Percentiles rank a stretch among this genome's conserved stretches.
Conservation (phyloP, 1,284 basidiomycete species). For the Pseudozyma thailandica region DNA sequence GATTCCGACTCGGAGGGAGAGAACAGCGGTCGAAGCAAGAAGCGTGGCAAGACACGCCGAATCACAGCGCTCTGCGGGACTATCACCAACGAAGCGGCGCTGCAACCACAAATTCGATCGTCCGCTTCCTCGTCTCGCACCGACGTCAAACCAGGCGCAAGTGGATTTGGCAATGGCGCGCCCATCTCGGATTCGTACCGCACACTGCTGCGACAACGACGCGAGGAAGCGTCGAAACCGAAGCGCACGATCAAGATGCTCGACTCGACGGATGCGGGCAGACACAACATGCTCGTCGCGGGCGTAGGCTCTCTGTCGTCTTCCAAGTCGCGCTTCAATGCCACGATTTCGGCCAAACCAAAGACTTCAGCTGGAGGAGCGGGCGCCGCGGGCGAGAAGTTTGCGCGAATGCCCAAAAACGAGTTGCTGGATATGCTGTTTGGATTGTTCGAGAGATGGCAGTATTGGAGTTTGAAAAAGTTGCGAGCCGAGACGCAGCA, state of each 20-base stretch:
- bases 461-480: constrained; percentile 84
- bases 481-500: constrained; percentile 86
- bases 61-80: constrained; percentile 57
- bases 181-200: constrained; percentile 69
- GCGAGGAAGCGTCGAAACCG: constrained; percentile 69
- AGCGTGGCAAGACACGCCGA: constrained; percentile 24
- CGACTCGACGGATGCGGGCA: constrained; percentile 66
- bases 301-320: constrained; percentile 48
- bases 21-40: constrained; percentile 16
- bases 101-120: constrained; percentile 57
- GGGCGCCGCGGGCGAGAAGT: constrained; percentile 75
- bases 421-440: constrained; percentile 89
- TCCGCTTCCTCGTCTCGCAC: background rate
- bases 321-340: constrained; percentile 48
- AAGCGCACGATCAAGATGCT: constrained; percentile 70
- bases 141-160: constrained; percentile 29
- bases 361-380: background rate
- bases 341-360: constrained; percentile 31
- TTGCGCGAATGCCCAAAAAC: constrained; percentile 87
- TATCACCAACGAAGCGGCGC: constrained; percentile 62
- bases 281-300: constrained; percentile 67
- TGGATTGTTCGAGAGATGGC: constrained; percentile 78
- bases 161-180: constrained; percentile 43
- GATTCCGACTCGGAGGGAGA: constrained; percentile 27
- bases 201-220: constrained; percentile 69